A percentile compares a stretch with the other conserved stretches of the same genome.
Evolutionary conservation across 2,329 filamentous ascomycete genomes (phyloP).

Genomic region (Thermothelomyces thermophilus): DNA sequence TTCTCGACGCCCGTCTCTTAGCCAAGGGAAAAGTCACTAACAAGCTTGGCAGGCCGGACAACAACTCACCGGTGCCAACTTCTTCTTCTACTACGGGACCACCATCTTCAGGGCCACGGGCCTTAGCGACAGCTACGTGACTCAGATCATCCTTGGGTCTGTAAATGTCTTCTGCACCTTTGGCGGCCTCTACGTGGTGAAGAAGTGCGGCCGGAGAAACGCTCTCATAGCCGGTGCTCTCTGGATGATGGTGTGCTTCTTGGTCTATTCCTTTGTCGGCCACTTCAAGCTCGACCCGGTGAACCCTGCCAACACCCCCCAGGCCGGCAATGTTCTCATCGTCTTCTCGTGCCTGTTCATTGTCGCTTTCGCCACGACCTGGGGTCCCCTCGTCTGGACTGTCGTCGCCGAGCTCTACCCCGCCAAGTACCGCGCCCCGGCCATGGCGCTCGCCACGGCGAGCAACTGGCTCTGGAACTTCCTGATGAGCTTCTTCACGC

Average conservation of each 20-base stretch:
- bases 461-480: slow-evolving; percentile 70
- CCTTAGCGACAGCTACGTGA: slow-evolving; percentile 58
- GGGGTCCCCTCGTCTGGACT: slow-evolving; percentile 65
- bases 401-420: slow-evolving; percentile 63
- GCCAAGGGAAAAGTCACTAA: slow-evolving; percentile 34
- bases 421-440: slow-evolving; percentile 53
- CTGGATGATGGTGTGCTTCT: slow-evolving; percentile 63
- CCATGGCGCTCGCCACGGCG: slow-evolving; percentile 54
- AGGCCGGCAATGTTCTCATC: slow-evolving; percentile 63
- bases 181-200: slow-evolving; percentile 60
- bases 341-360: slow-evolving; percentile 74
- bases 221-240: slow-evolving; percentile 60
- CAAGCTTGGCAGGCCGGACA: slow-evolving; percentile 53
- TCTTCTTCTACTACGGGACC: slow-evolving; percentile 59
- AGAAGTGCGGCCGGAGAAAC: slow-evolving; percentile 60
- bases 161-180: slow-evolving; percentile 66
- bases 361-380: slow-evolving; percentile 61
- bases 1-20: slow-evolving; percentile 46
- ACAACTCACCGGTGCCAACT: slow-evolving; percentile 48
- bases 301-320: slow-evolving; percentile 39
- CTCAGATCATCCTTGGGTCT: slow-evolving; percentile 60
- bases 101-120: slow-evolving; percentile 62
- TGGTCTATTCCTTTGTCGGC: slow-evolving; percentile 58
- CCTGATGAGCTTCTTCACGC: slow-evolving; percentile 69
- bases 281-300: slow-evolving; percentile 34